Percentiles rank a stretch among this genome's conserved stretches.
Conservation (phyloP, 768 basidiomycete genomes). For the Postia placenta region DNA sequence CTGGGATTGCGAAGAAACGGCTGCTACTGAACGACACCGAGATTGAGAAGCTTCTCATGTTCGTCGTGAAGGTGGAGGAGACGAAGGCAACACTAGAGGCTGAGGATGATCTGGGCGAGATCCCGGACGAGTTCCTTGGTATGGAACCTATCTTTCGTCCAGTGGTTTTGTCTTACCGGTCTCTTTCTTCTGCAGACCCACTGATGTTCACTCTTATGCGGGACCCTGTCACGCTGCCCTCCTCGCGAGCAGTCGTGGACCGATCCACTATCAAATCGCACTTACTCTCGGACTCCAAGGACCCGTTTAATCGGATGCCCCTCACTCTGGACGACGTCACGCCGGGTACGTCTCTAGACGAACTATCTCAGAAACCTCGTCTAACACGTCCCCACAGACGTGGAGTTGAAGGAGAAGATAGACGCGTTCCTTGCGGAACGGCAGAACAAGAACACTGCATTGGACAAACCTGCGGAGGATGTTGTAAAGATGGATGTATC, state of each 20-base stretch:
- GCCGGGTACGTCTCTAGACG: slow-evolving; percentile 39
- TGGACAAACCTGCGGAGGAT: slow-evolving; percentile 23
- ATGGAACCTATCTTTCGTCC: slow-evolving; percentile 19
- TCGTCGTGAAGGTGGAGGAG: slow-evolving; percentile 81
- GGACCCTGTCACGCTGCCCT: slow-evolving; percentile 88
- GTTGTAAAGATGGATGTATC: slow-evolving; percentile 27
- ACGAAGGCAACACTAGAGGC: slow-evolving; percentile 74
- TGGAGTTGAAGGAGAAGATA: slow-evolving; percentile 42
- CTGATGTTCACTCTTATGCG: slow-evolving; percentile 91
- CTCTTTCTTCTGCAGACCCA: slow-evolving; percentile 49
- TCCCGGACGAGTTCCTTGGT: slow-evolving; percentile 96
- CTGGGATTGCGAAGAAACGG: slow-evolving; percentile 53
- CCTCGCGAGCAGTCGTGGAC: slow-evolving; percentile 75
- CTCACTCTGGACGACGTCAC: slow-evolving; percentile 73
- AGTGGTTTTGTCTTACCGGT: slow-evolving; percentile 7
- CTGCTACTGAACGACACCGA: slow-evolving; percentile 73
- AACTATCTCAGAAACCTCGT: background rate
- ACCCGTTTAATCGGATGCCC: slow-evolving; percentile 93
- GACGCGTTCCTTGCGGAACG: slow-evolving; percentile 38
- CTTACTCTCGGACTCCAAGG: slow-evolving; percentile 82
- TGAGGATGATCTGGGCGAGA: slow-evolving; percentile 87
- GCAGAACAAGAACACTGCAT: slow-evolving; percentile 24
- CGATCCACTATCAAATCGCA: slow-evolving; percentile 93
- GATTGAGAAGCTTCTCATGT: slow-evolving; percentile 58
- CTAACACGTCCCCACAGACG: slow-evolving; percentile 22